phyloP scores from a whole-genome alignment of 2,329 filamentous ascomycete species.

The Fonsecaea nubica region DNA sequence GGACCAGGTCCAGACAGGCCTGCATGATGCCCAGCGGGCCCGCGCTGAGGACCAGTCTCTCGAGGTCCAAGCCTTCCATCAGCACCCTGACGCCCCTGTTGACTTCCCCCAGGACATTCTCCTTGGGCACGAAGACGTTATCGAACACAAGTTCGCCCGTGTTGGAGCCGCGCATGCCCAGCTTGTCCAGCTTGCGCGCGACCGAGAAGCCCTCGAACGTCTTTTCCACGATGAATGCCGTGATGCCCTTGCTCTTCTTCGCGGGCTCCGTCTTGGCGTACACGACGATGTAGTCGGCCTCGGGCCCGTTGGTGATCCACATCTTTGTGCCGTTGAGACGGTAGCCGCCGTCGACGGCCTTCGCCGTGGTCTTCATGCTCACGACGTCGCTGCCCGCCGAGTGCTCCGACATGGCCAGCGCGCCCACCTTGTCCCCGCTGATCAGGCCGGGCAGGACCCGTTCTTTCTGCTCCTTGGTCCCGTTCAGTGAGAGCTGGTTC shows the following conservation, averaged over 20 bases:
- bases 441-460: conserved; percentile 82
- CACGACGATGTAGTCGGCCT: conserved; percentile 92
- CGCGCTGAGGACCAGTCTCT: conserved; percentile 87
- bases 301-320: conserved; percentile 99
- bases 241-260: conserved; percentile 86
- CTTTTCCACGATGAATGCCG: conserved; percentile 85
- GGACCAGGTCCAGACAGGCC: conserved; percentile 79
- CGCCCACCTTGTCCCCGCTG: conserved; percentile 80
- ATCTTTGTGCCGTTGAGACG: conserved; percentile 90
- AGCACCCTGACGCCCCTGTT: conserved; percentile 87
- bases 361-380: conserved; percentile 88
- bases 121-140: conserved; percentile 82
- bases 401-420: conserved; percentile 93
- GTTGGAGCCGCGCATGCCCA: conserved; percentile 97
- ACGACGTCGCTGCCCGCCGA: conserved; percentile 92
- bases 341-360: conserved; percentile 81
- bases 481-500: conserved; percentile 94
- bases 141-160: conserved; percentile 94
- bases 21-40: conserved; percentile 96
- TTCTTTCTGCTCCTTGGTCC: conserved; percentile 76
- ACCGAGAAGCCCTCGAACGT: conserved; percentile 77
- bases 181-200: conserved; percentile 91
- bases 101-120: conserved; percentile 79
- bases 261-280: conserved; percentile 92
- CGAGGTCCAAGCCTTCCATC: conserved; percentile 95